phyloP scores from a whole-genome alignment of 2,329 filamentous ascomycete genomes.

The Botryotinia convoluta region DNA sequence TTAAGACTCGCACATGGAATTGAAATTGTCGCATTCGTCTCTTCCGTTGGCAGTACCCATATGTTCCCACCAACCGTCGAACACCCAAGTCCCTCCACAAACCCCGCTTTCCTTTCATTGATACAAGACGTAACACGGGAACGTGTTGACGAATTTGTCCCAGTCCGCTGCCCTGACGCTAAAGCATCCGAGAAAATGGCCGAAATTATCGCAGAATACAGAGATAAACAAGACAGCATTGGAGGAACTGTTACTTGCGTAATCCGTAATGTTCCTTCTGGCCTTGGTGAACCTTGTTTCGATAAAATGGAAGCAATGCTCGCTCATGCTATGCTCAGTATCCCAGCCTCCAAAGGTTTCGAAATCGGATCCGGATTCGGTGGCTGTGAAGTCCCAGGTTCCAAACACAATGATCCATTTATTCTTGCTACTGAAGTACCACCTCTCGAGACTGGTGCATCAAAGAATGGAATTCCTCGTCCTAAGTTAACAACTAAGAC shows the following conservation, averaged over 20 bases:
- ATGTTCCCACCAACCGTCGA: slow-evolving; percentile 70
- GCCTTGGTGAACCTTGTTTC: slow-evolving; percentile 90
- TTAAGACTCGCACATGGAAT: slow-evolving; percentile 75
- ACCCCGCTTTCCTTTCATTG: slow-evolving; percentile 76
- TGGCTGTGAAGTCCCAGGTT: slow-evolving; percentile 81
- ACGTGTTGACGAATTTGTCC: slow-evolving; percentile 78
- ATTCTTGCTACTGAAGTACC: slow-evolving; percentile 49
- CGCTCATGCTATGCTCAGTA: slow-evolving; percentile 90
- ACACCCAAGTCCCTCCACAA: slow-evolving; percentile 66
- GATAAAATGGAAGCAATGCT: slow-evolving; percentile 92
- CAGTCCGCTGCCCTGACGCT: slow-evolving; percentile 79
- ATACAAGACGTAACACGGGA: slow-evolving; percentile 69
- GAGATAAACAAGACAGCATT: slow-evolving; percentile 80
- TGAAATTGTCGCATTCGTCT: slow-evolving; percentile 88
- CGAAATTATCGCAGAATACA: slow-evolving; percentile 71
- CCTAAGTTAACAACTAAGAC: slow-evolving; percentile 79
- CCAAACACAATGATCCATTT: slow-evolving; percentile 90
- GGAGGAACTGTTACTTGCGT: slow-evolving; percentile 95
- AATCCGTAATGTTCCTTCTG: slow-evolving; percentile 78
- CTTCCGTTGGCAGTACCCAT: slow-evolving; percentile 76
- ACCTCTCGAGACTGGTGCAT: slow-evolving; percentile 47
- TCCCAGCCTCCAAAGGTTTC: slow-evolving; percentile 93
- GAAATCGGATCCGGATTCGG: slow-evolving; percentile 92
- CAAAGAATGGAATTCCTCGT: slow-evolving; percentile 46
- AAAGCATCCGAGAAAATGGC: slow-evolving; percentile 69